Evolutionary conservation across 1,139 yeast species (phyloP).

Genomic region (Sugiyamaella paludigena): DNA sequence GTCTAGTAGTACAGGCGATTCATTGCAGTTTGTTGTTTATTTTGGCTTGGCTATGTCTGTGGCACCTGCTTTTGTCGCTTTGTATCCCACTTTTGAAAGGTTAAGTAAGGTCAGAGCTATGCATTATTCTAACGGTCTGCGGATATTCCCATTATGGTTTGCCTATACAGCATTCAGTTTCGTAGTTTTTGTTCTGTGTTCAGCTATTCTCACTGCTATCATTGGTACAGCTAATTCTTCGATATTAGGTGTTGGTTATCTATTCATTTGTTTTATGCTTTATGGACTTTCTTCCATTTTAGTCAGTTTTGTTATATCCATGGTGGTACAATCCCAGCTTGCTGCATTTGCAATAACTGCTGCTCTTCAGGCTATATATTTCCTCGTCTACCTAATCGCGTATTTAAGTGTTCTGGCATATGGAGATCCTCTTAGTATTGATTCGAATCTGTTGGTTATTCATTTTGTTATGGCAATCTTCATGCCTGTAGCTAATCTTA

Average conservation of each 20-base stretch:
- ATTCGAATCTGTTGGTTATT: conserved; percentile 26
- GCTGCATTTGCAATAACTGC: conserved; percentile 41
- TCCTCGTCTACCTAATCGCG: conserved; percentile 37
- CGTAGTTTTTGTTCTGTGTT: conserved; percentile 26
- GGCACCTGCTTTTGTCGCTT: conserved; percentile 38
- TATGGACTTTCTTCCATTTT: conserved; percentile 36
- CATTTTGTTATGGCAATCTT: conserved; percentile 34
- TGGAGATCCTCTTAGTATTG: conserved; percentile 32
- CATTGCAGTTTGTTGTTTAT: conserved; percentile 37
- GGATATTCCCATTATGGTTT: conserved; percentile 38
- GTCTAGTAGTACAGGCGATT: conserved; percentile 35
- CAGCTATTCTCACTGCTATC: conserved; percentile 32
- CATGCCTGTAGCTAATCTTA: conserved; percentile 34
- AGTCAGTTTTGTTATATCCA: conserved; percentile 35
- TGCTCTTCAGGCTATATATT: conserved; percentile 35
- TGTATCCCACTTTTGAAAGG: conserved; percentile 41
- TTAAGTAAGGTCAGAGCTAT: conserved; percentile 38
- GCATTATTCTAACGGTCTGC: conserved; percentile 41
- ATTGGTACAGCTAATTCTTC: conserved; percentile 29
- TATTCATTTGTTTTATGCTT: conserved; percentile 35
- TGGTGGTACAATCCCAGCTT: conserved; percentile 36
- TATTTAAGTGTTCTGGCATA: conserved; percentile 35
- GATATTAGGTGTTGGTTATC: conserved; percentile 34
- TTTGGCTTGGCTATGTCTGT: conserved; percentile 39
- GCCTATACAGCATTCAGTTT: conserved; percentile 36